Conservation (phyloP, 2,329 filamentous ascomycete species). For the Colletotrichum plurivorum region DNA sequence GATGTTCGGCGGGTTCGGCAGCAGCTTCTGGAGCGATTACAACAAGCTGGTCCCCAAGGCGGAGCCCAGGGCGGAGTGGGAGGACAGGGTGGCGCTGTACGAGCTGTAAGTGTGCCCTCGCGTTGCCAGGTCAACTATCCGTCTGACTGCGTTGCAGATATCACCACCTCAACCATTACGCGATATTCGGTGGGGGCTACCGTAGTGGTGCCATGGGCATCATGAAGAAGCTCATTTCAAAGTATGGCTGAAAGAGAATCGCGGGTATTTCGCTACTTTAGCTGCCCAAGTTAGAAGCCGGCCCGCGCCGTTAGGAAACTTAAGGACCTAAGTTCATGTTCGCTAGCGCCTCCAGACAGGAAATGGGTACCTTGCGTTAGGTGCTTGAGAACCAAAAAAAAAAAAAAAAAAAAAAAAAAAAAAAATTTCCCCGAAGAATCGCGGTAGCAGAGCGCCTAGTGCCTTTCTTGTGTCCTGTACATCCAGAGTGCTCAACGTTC, state of each 20-base stretch:
- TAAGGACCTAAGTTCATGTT: not conserved
- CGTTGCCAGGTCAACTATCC: conserved; percentile 13
- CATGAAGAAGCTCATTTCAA: conserved; percentile 80
- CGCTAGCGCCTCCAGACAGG: not conserved
- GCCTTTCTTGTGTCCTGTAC: not conserved
- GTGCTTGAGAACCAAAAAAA: too few relatives aligned
- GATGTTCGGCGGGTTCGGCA: conserved; percentile 93
- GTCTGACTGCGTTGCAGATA: conserved; percentile 68
- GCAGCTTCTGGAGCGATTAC: conserved; percentile 83
- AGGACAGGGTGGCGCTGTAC: conserved; percentile 86
- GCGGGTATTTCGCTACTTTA: not conserved
- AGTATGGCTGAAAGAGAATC: conserved; percentile 68
- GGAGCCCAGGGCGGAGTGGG: conserved; percentile 85
- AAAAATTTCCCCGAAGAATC: too few relatives aligned
- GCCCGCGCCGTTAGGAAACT: conserved; percentile 28
- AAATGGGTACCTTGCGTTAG: not conserved
- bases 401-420: too few relatives aligned
- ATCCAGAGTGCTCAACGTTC: not conserved
- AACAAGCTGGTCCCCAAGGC: conserved; percentile 81
- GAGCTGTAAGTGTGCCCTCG: conserved; percentile 74
- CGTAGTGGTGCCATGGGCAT: conserved; percentile 82
- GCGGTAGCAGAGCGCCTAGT: not conserved
- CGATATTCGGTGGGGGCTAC: conserved; percentile 87
- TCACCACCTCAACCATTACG: conserved; percentile 91
- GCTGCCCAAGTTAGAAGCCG: conserved; percentile 21